Percentiles rank a stretch among this genome's conserved stretches.
phyloP scores from a whole-genome alignment of 129 eudicot species.

The Escallonia rubra region DNA sequence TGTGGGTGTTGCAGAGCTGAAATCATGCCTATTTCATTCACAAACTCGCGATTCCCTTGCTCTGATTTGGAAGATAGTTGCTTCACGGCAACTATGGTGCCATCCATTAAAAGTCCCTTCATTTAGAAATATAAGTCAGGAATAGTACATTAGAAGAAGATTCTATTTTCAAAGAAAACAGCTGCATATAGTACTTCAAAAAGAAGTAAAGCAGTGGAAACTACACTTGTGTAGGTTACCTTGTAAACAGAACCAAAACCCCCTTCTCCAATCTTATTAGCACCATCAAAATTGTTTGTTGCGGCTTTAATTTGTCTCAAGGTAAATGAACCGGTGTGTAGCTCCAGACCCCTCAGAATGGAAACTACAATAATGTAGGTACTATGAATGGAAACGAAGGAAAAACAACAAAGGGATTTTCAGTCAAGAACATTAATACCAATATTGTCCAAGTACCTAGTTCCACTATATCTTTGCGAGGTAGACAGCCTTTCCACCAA shows the following conservation, averaged over 20 bases:
- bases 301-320: conserved; percentile 50
- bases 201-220: neutral
- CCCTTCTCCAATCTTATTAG: conserved; percentile 64
- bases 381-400: too few species aligned
- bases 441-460: conserved; percentile 45
- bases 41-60: conserved; percentile 58
- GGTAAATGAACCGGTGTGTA: conserved; percentile 39
- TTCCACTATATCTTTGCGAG: conserved; percentile 16
- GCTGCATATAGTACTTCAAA: neutral
- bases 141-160: neutral
- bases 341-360: conserved; percentile 36
- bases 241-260: conserved; percentile 63
- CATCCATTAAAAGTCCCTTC: conserved; percentile 45
- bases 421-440: too few species aligned
- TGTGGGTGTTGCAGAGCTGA: conserved; percentile 52
- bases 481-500: conserved; percentile 50
- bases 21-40: conserved; percentile 65
- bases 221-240: conserved; percentile 18
- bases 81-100: conserved; percentile 52
- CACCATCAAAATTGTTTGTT: conserved; percentile 39
- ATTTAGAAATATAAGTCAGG: neutral
- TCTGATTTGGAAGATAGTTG: conserved; percentile 55
- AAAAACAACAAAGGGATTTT: too few species aligned
- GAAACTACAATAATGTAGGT: too few species aligned
- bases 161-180: neutral